Base-by-base conservation (phyloP, 371 early-diverging fungal genomes). In the Mucor plumbeus region DNA sequence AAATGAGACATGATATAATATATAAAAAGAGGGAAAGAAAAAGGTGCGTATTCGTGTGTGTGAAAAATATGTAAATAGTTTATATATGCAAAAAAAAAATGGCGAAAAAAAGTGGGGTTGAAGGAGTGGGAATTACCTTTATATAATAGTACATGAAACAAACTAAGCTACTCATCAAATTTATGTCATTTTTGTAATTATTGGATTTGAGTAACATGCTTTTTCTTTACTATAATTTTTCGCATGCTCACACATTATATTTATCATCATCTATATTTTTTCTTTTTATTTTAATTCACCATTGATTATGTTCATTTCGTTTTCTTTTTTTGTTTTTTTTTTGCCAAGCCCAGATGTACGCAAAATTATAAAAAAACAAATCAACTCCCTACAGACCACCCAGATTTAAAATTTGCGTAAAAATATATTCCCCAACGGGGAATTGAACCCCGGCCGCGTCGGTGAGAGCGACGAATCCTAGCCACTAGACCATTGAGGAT, bases 1-100 rank as follows among this genome's bases (percentile, higher is more conserved):
- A 75, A 75, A 61, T 75, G 71, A 55, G 75, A 71, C 75, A 75
- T 75, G 50, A 61, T 38, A 39, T 55, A 59, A 43, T 50, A 26
- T 21, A 8, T 19, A 8, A 26, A 15, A 36, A 10, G 60, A n/a
- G 19, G n/a, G 10, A 53, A 41, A 63, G 14, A 63, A 54, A 53
- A 39, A 41, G 14, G 17, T n/a, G 11, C 14, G 3, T 21, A 31
- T 0, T 7, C 15, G 11, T 15, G 39, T 26, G 63, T 63, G 63
- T 38, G 41, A 26, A 21, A 53, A 53, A 61, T 61, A 44, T 40
- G 19, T 31, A 53, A 31, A 8, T 53, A 53, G 43, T n/a, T 17
- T 26, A 26, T 60, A 43, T 60, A 60, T 31, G 31, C 44, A 44
- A 60, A 60, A 44, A 26, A 10, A 39, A 59, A 43, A 43, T 6